A percentile compares a stretch with the other conserved stretches of the same genome.
Conservation (phyloP, 164 flowering plant species). For the Umbilicus rupestris region DNA sequence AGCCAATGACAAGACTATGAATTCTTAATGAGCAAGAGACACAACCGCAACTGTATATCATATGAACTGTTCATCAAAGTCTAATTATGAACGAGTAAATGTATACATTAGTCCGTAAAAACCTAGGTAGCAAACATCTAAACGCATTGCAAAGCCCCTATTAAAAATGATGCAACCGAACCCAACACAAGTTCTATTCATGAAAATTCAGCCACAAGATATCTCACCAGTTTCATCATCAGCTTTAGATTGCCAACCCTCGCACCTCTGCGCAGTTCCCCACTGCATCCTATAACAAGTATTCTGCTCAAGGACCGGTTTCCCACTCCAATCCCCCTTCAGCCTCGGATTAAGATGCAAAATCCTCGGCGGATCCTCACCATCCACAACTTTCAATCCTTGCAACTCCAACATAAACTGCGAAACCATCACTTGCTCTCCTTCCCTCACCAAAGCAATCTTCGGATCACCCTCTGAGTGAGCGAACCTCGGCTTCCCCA, state of each 20-base stretch:
- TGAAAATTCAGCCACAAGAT: neutral
- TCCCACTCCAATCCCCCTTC: constrained; percentile 93
- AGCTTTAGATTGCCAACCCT: constrained; percentile 72
- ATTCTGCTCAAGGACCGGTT: constrained; percentile 86
- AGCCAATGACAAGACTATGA: neutral
- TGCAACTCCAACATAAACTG: constrained; percentile 91
- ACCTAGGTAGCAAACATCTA: no score
- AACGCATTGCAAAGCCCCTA: constrained; percentile 1
- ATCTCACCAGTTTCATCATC: constrained; percentile 83
- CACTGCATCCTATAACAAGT: constrained; percentile 94
- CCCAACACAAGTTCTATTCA: neutral
- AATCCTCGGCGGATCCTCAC: constrained; percentile 89
- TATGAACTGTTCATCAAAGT: neutral
- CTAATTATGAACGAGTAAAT: neutral
- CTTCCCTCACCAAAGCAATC: constrained; percentile 44
- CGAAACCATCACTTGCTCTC: constrained; percentile 56
- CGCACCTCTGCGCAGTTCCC: constrained; percentile 74
- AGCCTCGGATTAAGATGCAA: constrained; percentile 94
- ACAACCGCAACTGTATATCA: neutral
- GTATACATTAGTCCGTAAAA: no score
- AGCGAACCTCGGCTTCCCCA: constrained; percentile 60
- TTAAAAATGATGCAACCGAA: neutral
- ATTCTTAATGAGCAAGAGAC: neutral
- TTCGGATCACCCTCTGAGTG: constrained; percentile 53
- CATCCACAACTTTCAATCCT: constrained; percentile 76